phyloP scores from a whole-genome alignment of 345 rosid genomes.

The Salix exigua region DNA sequence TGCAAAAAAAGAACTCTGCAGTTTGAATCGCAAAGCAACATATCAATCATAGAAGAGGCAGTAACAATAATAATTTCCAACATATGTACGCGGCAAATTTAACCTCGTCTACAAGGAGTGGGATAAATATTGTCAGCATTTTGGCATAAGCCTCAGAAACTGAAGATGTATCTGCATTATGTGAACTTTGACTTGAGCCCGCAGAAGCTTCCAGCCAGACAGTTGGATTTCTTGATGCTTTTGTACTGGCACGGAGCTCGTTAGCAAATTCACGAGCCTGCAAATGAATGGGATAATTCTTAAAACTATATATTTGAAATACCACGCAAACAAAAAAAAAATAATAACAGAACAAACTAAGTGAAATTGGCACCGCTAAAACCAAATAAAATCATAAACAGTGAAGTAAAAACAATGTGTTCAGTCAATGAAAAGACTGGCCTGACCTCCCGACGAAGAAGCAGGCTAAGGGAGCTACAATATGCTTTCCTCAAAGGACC shows the following conservation, averaged over 20 bases:
- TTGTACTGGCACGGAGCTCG: constrained; percentile 99
- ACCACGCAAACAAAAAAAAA: not conserved
- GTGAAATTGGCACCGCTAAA: not conserved
- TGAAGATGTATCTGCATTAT: constrained; percentile 71
- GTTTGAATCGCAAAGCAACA: constrained; percentile 22
- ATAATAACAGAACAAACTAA: not conserved
- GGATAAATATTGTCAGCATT: constrained; percentile 94
- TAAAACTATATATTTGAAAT: not conserved
- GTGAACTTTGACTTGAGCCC: constrained; percentile 69
- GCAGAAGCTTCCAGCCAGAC: constrained; percentile 94
- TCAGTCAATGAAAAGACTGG: constrained; percentile 6
- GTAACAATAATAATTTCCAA: constrained; percentile 10
- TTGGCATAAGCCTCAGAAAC: constrained; percentile 97
- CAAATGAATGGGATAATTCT: constrained; percentile 15
- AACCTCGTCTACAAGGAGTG: constrained; percentile 98
- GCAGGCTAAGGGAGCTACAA: constrained; percentile 93
- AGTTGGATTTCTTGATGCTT: constrained; percentile 88
- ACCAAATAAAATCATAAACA: not conserved
- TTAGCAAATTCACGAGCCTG: constrained; percentile 99
- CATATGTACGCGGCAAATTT: constrained; percentile 16
- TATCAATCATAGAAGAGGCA: constrained; percentile 7
- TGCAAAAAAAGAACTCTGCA: constrained; percentile 98
- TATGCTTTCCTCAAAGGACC: constrained; percentile 91
- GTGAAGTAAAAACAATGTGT: not conserved
- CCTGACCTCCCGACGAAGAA: constrained; percentile 96